These are phyloP conservation scores for Allomyces macrogynus DNA, from an alignment of 192 early-diverging fungal genomes.

Conservation along the genomic window DNA sequence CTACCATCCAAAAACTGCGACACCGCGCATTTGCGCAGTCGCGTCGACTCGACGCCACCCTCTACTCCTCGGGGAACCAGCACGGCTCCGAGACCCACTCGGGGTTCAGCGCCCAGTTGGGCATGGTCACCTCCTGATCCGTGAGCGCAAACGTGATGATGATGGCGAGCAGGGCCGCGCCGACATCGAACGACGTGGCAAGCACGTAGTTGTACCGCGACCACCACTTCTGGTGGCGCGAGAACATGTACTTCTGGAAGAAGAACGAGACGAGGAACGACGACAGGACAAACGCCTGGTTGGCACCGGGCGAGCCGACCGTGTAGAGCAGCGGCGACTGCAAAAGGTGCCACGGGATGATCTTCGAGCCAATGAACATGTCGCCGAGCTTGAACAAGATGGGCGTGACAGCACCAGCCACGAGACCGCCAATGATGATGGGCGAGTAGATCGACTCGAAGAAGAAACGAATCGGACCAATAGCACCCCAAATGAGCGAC, in stretches of 20 bases:
- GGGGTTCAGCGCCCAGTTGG: no score
- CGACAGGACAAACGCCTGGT: conserved; percentile 1
- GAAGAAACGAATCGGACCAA: conserved; percentile 46
- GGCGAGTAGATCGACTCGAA: conserved; percentile 7
- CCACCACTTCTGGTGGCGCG: conserved; percentile 32
- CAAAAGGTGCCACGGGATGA: not conserved
- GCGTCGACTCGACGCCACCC: no score
- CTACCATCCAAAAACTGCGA: no score
- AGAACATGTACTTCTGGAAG: conserved; percentile 28
- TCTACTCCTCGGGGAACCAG: no score
- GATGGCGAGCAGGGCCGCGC: conserved; percentile 22
- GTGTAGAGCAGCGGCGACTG: not conserved
- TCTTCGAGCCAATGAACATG: not conserved
- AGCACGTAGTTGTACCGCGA: conserved; percentile 47
- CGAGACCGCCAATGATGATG: not conserved
- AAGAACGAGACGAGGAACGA: conserved; percentile 26
- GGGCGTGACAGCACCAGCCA: not conserved
- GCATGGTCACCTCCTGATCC: no score
- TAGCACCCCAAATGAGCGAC: conserved; percentile 53
- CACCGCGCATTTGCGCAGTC: no score
- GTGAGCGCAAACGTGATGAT: conserved; percentile 12
- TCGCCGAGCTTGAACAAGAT: not conserved
- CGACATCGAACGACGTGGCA: conserved; percentile 37
- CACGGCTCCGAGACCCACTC: no score
- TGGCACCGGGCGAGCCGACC: not conserved